Percentiles rank a stretch among this genome's conserved stretches.
These are phyloP conservation scores for Aspergillus bertholletiae DNA, from an alignment of 495 filamentous ascomycete species.

Conservation along the genomic window DNA sequence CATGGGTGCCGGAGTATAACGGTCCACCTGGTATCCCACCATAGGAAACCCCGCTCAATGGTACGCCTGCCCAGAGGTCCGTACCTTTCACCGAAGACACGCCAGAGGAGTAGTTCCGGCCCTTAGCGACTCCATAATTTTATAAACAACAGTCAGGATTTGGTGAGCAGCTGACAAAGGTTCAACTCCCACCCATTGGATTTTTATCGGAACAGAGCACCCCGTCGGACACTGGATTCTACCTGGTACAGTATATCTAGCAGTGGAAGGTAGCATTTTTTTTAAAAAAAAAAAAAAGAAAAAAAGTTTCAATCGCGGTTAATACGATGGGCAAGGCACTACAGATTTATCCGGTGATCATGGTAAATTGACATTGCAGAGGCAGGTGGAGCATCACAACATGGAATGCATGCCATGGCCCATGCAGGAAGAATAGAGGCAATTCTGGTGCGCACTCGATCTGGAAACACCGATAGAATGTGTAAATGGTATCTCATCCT, in stretches of 20 bases:
- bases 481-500: no score
- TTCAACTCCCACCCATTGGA: no score
- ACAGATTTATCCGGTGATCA: background rate
- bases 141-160: background rate
- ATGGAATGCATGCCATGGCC: no score
- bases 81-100: slow-evolving; percentile 1
- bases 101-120: background rate
- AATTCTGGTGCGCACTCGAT: no score
- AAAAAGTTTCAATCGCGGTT: background rate
- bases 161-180: no score
- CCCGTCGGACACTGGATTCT: no score
- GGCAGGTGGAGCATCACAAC: no score
- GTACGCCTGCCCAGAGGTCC: background rate
- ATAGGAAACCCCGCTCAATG: slow-evolving; percentile 11
- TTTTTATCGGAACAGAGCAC: background rate
- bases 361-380: no score
- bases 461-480: no score
- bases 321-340: background rate
- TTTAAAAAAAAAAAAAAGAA: background rate
- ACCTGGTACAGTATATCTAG: no score
- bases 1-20: slow-evolving; percentile 20
- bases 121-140: background rate
- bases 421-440: no score
- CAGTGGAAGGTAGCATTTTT: no score
- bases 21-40: slow-evolving; percentile 16